Base-by-base conservation (phyloP, 1,284 basidiomycete species). In the Pascua guehoae region DNA sequence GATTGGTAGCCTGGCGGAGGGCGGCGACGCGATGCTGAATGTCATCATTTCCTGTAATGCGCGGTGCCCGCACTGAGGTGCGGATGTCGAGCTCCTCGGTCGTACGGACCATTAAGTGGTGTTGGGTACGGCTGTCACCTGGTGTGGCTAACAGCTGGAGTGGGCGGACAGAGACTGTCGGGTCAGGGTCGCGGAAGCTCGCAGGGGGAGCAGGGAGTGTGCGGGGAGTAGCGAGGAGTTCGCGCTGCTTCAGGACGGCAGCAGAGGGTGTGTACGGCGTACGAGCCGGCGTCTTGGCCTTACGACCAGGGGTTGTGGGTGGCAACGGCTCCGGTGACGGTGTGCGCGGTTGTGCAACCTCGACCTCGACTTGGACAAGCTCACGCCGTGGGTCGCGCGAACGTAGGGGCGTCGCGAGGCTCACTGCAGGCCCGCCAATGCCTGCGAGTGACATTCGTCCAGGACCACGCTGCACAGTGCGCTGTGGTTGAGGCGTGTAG, bases 401-500 rank as follows among this genome's bases (percentile, higher is more conserved):
- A 32, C 24, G 24, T 4, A 32, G 24, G 53, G 14, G 50, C 43
- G 24, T 55, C 15, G 45, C 43, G 53, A 53, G 56, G 12, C 65
- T 53, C 15, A 58, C 42, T 1, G 65, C 52, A 0, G 58, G 58
- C 4, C 61, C 58, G 5, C 62, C 61, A 44, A 66, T 63, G 49
- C 54, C 49, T 0, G 60, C 57, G 1, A 67, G 54, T 8, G 63
- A 63, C 37, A 51, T 24, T n/a, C 66, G 62, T 1, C 24, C 24
- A 32, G 66, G 59, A 12, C 58, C 47, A 15, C 46, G 52, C 24
- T 42, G 46, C 15, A 39, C 57, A 10, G 44, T 47, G 2, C 67
- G 65, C 42, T 51, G 49, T 9, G 61, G 57, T 48, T 73, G 72
- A 41, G 73, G 71, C 0, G 73, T 72, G 55, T 64, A 73, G 62